Percentiles rank a stretch among this genome's conserved stretches.
Conservation (phyloP, 352 stramenopile genomes). For the Pythium periplocum region DNA sequence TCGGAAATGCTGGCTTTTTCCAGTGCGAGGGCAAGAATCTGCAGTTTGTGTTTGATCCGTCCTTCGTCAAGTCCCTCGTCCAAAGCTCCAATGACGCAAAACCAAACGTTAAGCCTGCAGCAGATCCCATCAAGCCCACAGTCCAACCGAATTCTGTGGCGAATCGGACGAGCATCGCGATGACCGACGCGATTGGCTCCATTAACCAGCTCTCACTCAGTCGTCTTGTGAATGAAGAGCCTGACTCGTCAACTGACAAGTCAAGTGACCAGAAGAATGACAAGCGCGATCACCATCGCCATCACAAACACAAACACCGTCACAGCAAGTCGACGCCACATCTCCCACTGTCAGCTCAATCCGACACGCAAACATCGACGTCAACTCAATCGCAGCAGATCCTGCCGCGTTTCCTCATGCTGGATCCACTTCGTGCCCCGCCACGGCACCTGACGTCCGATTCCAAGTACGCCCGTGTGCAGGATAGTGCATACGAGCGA, state of each 20-base stretch:
- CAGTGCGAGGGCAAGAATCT: slow-evolving; percentile 36
- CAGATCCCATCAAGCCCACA: no score
- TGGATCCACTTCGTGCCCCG: slow-evolving; percentile 17
- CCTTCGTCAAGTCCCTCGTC: slow-evolving; percentile 23
- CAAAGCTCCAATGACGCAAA: neutral
- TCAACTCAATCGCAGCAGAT: slow-evolving; percentile 15
- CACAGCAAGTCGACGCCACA: slow-evolving; percentile 12
- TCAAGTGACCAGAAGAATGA: slow-evolving; percentile 1
- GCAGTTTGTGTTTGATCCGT: slow-evolving; percentile 38
- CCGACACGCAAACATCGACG: no score
- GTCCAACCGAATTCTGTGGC: no score
- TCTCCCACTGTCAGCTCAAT: neutral
- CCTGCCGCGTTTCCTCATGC: slow-evolving; percentile 46
- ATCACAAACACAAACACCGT: no score
- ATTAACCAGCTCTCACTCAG: no score
- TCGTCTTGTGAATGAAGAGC: no score
- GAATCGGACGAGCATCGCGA: no score
- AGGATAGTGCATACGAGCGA: slow-evolving; percentile 13
- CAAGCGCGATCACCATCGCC: neutral
- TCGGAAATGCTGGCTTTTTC: slow-evolving; percentile 34
- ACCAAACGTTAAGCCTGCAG: neutral
- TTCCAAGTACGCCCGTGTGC: neutral
- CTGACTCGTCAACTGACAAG: neutral
- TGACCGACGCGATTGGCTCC: no score
- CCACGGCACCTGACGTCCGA: neutral